A percentile compares a stretch with the other conserved stretches of the same genome.
Evolutionary conservation across 2,329 filamentous ascomycete species (phyloP).

Genomic region (Diaporthe caulivora): DNA sequence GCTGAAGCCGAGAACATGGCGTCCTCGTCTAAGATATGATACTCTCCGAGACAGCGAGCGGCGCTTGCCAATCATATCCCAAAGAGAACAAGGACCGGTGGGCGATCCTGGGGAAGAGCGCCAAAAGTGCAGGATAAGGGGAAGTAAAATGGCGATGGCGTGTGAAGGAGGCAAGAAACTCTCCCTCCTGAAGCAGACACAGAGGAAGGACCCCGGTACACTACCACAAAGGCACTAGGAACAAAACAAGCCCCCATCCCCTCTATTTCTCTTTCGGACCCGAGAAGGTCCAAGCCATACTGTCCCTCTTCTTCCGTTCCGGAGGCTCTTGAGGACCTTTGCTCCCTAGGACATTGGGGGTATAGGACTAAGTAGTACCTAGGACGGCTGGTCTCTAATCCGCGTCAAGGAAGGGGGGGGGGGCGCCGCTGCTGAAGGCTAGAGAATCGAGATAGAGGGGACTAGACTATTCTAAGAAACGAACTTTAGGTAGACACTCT

Average conservation of each 20-base stretch:
- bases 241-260: too few species aligned
- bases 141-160: too few species aligned
- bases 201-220: too few species aligned
- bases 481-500: background rate
- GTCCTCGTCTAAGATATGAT: background rate
- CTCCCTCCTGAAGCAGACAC: too few species aligned
- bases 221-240: too few species aligned
- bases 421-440: background rate
- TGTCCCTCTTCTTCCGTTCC: slow-evolving; percentile 7
- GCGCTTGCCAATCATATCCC: background rate
- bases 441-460: background rate
- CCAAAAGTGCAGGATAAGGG: background rate
- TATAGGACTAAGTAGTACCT: background rate
- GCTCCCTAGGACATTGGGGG: background rate
- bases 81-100: background rate
- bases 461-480: slow-evolving; percentile 11
- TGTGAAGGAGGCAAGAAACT: background rate
- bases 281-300: slow-evolving; percentile 4
- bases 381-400: slow-evolving; percentile 1
- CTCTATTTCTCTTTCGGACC: background rate
- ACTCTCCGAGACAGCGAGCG: slow-evolving; percentile 3
- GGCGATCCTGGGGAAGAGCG: background rate
- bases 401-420: background rate
- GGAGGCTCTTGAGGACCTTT: background rate
- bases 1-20: slow-evolving; percentile 1